Evolutionary conservation across 2,329 filamentous ascomycete genomes (phyloP), one percentile per base, ranked within the genome.

Genomic region (Cercospora sesami): DNA sequence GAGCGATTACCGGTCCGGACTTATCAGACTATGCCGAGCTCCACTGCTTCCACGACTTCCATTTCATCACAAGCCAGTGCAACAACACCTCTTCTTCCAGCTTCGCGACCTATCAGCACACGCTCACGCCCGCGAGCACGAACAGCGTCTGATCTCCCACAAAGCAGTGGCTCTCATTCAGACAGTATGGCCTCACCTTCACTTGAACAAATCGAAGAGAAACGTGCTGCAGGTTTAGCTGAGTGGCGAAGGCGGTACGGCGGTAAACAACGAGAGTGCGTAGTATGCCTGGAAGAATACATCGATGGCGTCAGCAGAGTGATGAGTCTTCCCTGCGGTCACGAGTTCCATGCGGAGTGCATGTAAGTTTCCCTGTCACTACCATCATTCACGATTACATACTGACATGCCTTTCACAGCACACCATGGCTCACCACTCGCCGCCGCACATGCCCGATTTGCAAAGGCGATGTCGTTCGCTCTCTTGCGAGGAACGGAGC

Each of bases 281-380:
- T 97, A 12, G 94, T 99, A 2, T 99, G 95, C 75, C 83, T 99
- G 36, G 95, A 99, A 77, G 95, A 99, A 78, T 99, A 98, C 76
- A 85, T 97, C 23, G 94, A 97, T 79, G 95, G 95, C 45, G 89
- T 97, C 74, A 97, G 93, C 78, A 88, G 89, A 76, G 94, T 99
- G 45, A 99, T 99, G 95, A 96, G 93, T 77, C 82, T 99, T 68
- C 95, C 95, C 8, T 99, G 95, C 80, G 95, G 95, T 39, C 95
- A 99, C 79, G 95, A 99, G 77, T 99, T 98, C 80, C 95, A 99
- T 79, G 94, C 86, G 30, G 93, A 96, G 78, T 99, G 95, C 93
- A 98, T 99, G 93, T 96, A 82, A 90, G 93, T 91, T 59, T 12
- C 10, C 48, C 28, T 39, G 16, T 18, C 48, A 55, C 60, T n/a